Conservation (phyloP, 805 yeast species). For the Debaryomyces hansenii region DNA sequence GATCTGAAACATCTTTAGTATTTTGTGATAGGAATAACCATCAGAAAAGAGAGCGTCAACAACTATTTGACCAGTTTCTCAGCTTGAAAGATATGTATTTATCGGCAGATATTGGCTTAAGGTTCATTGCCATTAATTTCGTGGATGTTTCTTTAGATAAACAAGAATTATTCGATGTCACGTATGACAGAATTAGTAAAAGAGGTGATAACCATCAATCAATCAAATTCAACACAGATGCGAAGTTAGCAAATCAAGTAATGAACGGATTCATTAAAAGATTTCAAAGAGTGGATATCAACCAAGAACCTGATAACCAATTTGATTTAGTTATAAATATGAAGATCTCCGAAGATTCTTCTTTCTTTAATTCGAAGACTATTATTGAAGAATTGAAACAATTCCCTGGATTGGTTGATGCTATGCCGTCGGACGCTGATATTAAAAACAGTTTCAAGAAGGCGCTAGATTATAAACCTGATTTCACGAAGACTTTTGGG, state of each 20-base stretch:
- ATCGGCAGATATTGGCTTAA: conserved; percentile 38
- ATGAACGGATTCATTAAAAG: conserved; percentile 73
- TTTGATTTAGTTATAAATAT: conserved; percentile 71
- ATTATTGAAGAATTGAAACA: conserved; percentile 39
- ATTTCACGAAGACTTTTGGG: conserved; percentile 35
- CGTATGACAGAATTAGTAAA: conserved; percentile 55
- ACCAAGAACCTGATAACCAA: conserved; percentile 54
- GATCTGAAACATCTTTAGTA: conserved; percentile 45
- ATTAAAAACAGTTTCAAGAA: conserved; percentile 47
- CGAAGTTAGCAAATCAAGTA: conserved; percentile 53
- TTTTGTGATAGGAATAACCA: conserved; percentile 86
- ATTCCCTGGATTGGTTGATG: conserved; percentile 46
- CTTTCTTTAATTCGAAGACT: conserved; percentile 47
- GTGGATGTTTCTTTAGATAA: conserved; percentile 34
- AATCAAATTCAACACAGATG: conserved; percentile 56
- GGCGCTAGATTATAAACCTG: conserved; percentile 59
- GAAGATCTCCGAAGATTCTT: conserved; percentile 37
- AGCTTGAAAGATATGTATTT: conserved; percentile 45
- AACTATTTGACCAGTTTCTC: conserved; percentile 55
- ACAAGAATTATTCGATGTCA: conserved; percentile 46
- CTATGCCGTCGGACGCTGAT: conserved; percentile 40
- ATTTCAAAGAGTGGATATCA: conserved; percentile 58
- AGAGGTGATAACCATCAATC: conserved; percentile 92
- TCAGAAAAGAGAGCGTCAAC: conserved; percentile 63
- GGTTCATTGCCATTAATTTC: conserved; percentile 70